These are phyloP conservation scores for Sporodiniella umbellata DNA, from an alignment of 371 early-diverging fungal genomes.

Conservation along the genomic window DNA sequence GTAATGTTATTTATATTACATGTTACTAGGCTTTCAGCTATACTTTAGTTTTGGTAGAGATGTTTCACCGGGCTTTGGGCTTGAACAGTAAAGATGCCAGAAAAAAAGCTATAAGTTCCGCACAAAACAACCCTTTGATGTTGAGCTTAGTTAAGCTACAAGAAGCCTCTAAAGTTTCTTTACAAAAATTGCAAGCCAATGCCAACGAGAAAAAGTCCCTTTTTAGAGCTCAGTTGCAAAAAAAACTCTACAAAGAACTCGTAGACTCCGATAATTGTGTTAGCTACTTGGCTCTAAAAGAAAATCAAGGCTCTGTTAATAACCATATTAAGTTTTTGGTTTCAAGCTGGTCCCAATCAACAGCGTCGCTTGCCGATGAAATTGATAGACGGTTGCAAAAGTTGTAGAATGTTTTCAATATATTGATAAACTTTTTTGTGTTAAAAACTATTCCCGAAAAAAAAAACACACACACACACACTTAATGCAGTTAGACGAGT, in stretches of 20 bases:
- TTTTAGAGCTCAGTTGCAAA: conserved; percentile 34
- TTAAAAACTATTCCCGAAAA: too few relatives aligned
- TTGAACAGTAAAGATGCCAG: conserved; percentile 40
- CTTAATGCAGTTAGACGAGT: too few relatives aligned
- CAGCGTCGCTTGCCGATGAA: conserved; percentile 25
- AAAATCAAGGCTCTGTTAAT: conserved; percentile 16
- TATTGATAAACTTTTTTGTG: too few relatives aligned
- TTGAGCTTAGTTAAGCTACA: conserved; percentile 18
- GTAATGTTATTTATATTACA: too few relatives aligned
- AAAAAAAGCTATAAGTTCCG: conserved; percentile 32
- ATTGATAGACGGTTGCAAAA: conserved; percentile 38
- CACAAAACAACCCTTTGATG: conserved; percentile 19
- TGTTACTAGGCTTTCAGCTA: conserved; percentile 36
- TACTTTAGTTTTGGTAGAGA: conserved; percentile 33
- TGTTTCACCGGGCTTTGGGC: conserved; percentile 32
- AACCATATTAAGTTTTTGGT: conserved; percentile 31
- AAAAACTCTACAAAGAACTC: conserved; percentile 25
- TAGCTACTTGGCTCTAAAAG: conserved; percentile 17
- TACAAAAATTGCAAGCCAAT: conserved; percentile 25
- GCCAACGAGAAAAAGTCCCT: conserved; percentile 22
- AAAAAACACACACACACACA: too few relatives aligned
- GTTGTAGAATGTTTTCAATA: conserved; percentile 14
- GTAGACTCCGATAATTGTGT: conserved; percentile 14
- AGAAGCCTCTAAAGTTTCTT: conserved; percentile 16
- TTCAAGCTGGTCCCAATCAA: conserved; percentile 38